Base-by-base conservation (phyloP, 305 asterid species). In the Petunia hybrid region DNA sequence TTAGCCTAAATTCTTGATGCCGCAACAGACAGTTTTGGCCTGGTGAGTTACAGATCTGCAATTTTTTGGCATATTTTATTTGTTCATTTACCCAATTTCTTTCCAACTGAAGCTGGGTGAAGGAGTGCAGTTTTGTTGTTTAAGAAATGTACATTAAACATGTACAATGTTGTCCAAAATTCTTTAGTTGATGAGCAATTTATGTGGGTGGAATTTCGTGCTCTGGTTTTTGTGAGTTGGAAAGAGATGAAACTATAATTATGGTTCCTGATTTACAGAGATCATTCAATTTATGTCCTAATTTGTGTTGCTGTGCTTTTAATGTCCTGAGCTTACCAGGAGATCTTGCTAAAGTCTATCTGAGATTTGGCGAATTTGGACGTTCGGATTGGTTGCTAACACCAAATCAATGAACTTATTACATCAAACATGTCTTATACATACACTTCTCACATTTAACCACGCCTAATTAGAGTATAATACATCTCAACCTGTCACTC, bases 1-100 rank as follows among this genome's bases (percentile, higher is more conserved):
- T 42, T 66, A 66, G 67, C 8, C 6, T 66, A 53, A 65, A 61
- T 78, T 48, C 74, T 61, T 78, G 82, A 79, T 65, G 82, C n/a
- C 62, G 12, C 64, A 53, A 53, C 42, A 41, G 38, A 39, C 66
- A 22, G 53, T 42, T 39, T 79, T 65, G 77, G 66, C 45, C 55
- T 79, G 75, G 46, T 61, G 76, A 79, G 76, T 64, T 66, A 64
- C 55, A 9, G 76, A 53, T 79, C 76, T 48, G 76, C 74, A 68
- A 64, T 46, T 79, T 79, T 48, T 79, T 22, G 82, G 82, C 76
- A 38, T 79, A 38, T 79, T 79, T 79, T 79, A 36, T 68, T 63
- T 48, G 61, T 38, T 79, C 48, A 56, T 38, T 79, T 64, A 5
- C 53, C 22, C 65, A 79, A 64, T 40, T 64, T 48, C 76, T 48